Evolutionary conservation across 495 filamentous ascomycete genomes (phyloP).

Genomic region (Penicillium odoratum): DNA sequence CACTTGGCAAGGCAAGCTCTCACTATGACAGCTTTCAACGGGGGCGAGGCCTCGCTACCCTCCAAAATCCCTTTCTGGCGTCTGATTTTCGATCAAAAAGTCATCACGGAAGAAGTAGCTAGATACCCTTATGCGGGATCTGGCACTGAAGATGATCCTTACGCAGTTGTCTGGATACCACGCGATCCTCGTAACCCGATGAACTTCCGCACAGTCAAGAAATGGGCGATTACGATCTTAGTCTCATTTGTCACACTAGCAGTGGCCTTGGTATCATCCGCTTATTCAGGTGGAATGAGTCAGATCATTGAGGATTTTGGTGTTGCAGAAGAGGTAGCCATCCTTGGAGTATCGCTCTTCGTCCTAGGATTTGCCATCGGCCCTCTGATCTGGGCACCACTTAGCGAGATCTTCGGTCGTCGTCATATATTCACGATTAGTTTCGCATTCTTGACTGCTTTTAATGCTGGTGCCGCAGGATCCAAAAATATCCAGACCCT

Average conservation of each 20-base stretch:
- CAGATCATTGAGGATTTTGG: constrained; percentile 50
- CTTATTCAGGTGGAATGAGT: constrained; percentile 66
- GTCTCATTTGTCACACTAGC: constrained; percentile 65
- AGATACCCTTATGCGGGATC: constrained; percentile 58
- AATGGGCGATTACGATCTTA: constrained; percentile 66
- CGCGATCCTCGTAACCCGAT: constrained; percentile 67
- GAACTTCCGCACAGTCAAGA: constrained; percentile 52
- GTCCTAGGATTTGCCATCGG: constrained; percentile 51
- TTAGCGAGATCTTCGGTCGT: constrained; percentile 62
- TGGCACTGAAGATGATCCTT: constrained; percentile 70
- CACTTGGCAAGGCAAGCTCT: background rate
- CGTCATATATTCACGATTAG: constrained; percentile 65
- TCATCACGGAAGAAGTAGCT: constrained; percentile 51
- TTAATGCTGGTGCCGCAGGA: constrained; percentile 63
- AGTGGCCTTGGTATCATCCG: constrained; percentile 69
- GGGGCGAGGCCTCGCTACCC: constrained; percentile 23
- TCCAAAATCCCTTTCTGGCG: constrained; percentile 38
- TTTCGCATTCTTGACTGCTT: constrained; percentile 59
- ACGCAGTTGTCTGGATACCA: constrained; percentile 66
- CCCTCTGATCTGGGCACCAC: constrained; percentile 56
- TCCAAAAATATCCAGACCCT: constrained; percentile 61
- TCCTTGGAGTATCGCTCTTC: constrained; percentile 53
- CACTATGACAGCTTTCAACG: constrained; percentile 12
- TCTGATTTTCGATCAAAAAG: constrained; percentile 49
- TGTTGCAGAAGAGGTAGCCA: constrained; percentile 47